A percentile compares a stretch with the other conserved stretches of the same genome.
phyloP scores from a whole-genome alignment of 331 rosid genomes.

The Malus hybrid region DNA sequence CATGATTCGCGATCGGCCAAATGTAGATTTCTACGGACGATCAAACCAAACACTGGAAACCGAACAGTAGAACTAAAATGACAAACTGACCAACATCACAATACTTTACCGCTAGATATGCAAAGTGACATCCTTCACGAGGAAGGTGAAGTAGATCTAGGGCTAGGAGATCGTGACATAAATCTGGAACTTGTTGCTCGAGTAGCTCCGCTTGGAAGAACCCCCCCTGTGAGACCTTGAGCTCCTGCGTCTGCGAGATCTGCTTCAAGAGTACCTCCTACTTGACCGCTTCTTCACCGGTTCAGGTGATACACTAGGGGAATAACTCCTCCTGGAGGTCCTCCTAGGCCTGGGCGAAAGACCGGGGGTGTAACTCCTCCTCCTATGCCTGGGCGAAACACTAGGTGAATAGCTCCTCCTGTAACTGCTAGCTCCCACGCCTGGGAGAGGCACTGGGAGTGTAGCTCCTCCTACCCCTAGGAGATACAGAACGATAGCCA shows the following conservation, averaged over 20 bases:
- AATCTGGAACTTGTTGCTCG: conserved; percentile 36
- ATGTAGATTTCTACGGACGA: too few relatives aligned
- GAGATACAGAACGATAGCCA: neutral
- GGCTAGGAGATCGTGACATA: conserved; percentile 49
- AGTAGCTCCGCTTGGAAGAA: conserved; percentile 9
- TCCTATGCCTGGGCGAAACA: neutral
- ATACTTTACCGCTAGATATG: too few relatives aligned
- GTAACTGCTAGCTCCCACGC: conserved; percentile 7
- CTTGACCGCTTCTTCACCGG: neutral
- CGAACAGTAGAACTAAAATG: neutral
- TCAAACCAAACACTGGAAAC: neutral
- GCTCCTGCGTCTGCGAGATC: conserved; percentile 13
- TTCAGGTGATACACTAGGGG: conserved; percentile 35
- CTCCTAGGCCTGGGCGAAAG: conserved; percentile 36
- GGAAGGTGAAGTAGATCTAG: conserved; percentile 34
- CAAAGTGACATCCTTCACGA: neutral
- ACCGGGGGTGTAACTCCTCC: conserved; percentile 31
- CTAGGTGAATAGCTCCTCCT: conserved; percentile 3
- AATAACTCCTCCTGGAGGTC: conserved; percentile 31
- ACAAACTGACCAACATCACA: neutral
- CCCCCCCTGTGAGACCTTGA: neutral
- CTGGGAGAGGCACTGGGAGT: conserved; percentile 25
- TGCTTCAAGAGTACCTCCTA: conserved; percentile 2
- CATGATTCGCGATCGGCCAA: too few relatives aligned
- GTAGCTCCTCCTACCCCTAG: conserved; percentile 22